Evolutionary conservation across 108 stramenopile genomes (phyloP).

Genomic region (Nitzschia putrida): DNA sequence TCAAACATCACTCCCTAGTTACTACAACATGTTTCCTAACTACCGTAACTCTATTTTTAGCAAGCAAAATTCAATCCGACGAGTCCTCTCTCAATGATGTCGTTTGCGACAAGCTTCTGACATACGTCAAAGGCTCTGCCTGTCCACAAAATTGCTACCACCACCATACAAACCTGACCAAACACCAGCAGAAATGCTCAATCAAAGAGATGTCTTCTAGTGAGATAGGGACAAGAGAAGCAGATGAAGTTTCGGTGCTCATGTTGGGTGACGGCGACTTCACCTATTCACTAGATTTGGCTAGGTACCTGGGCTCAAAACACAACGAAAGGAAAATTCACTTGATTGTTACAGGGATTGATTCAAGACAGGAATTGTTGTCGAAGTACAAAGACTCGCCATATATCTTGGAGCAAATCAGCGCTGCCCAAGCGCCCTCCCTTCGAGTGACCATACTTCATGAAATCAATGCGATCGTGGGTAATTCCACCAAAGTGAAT

Average conservation of each 20-base stretch:
- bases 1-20: no score
- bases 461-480: slow-evolving; percentile 67
- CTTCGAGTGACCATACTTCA: slow-evolving; percentile 35
- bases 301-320: slow-evolving; percentile 45
- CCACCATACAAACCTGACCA: no score
- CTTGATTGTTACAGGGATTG: slow-evolving; percentile 69
- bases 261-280: slow-evolving; percentile 87
- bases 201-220: no score
- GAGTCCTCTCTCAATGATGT: no score
- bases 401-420: slow-evolving; percentile 53
- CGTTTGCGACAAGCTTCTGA: no score
- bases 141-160: no score
- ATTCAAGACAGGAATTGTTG: slow-evolving; percentile 45
- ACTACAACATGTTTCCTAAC: no score
- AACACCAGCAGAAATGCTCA: no score
- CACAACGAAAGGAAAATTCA: slow-evolving; percentile 1
- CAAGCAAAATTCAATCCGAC: no score
- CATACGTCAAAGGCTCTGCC: no score
- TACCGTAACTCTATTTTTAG: no score
- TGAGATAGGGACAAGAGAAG: background rate
- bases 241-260: slow-evolving; percentile 16
- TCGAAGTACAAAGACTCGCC: slow-evolving; percentile 56
- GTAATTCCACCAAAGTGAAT: background rate
- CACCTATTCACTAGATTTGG: slow-evolving; percentile 78
- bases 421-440: background rate